These are phyloP conservation scores for Chloris gayana DNA, from an alignment of 176 grass and related monocot species.

Conservation along the genomic window DNA sequence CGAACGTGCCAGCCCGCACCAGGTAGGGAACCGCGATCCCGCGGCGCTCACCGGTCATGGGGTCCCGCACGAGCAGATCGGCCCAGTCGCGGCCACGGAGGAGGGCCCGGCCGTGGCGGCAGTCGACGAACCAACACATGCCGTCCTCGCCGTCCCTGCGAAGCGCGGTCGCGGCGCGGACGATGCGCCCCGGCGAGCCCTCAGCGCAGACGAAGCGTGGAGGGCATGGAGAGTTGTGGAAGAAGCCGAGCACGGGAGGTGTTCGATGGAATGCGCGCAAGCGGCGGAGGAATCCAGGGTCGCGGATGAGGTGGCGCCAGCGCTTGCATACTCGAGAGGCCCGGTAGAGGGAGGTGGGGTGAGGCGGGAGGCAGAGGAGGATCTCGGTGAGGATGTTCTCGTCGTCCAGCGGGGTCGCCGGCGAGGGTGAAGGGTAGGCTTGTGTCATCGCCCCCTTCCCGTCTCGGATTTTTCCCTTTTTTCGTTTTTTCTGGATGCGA, in stretches of 20 bases:
- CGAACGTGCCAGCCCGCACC: neutral
- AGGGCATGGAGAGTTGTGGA: conserved; percentile 11
- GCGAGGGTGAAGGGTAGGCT: neutral
- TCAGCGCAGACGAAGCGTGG: neutral
- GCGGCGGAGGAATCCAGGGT: neutral
- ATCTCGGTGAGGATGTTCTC: conserved; percentile 22
- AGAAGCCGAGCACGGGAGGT: conserved; percentile 28
- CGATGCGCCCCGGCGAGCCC: neutral
- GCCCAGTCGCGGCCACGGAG: conserved; percentile 23
- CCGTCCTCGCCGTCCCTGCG: conserved; percentile 7
- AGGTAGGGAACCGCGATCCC: neutral
- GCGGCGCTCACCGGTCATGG: neutral
- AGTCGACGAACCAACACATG: conserved; percentile 37
- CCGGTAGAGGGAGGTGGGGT: neutral
- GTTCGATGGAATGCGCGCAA: conserved; percentile 32
- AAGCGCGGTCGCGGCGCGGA: neutral
- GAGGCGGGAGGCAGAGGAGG: conserved; percentile 21
- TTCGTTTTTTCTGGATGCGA: no score
- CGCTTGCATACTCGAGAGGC: conserved; percentile 11
- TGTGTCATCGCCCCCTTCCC: neutral
- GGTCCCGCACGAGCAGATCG: conserved; percentile 27
- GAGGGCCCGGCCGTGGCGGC: conserved; percentile 34
- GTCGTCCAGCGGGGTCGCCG: neutral
- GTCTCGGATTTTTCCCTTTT: no score
- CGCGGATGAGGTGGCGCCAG: neutral